Evolutionary conservation across 2,329 filamentous ascomycete genomes (phyloP).

Genomic region (Furcasterigmium sp.): DNA sequence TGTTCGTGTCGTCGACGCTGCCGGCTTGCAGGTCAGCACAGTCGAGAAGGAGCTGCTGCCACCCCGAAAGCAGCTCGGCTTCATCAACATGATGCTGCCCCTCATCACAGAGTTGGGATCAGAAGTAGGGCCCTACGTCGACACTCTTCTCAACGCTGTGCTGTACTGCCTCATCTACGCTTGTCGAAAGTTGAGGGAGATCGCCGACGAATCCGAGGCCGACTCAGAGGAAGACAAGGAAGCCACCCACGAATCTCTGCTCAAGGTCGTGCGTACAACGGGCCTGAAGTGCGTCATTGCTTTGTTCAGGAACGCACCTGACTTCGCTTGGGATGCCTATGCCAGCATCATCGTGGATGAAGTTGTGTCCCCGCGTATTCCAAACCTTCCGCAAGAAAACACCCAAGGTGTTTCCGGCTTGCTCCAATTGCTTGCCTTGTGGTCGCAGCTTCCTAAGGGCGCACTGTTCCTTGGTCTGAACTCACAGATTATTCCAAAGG

Average conservation of each 20-base stretch:
- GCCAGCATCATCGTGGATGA: constrained; percentile 66
- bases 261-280: constrained; percentile 61
- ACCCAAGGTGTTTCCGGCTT: constrained; percentile 84
- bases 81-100: constrained; percentile 85
- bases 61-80: constrained; percentile 78
- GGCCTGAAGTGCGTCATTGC: constrained; percentile 79
- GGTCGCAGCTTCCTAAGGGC: constrained; percentile 64
- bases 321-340: constrained; percentile 69
- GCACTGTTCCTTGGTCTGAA: constrained; percentile 62
- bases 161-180: constrained; percentile 76
- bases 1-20: constrained; percentile 51
- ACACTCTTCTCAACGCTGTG: constrained; percentile 67
- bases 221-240: constrained; percentile 36
- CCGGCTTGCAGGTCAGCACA: constrained; percentile 41
- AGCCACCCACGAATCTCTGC: constrained; percentile 48
- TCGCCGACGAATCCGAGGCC: constrained; percentile 24
- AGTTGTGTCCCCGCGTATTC: constrained; percentile 70
- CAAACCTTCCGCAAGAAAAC: constrained; percentile 77
- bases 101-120: constrained; percentile 80
- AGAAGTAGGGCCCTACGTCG: constrained; percentile 62
- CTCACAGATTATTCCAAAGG: constrained; percentile 59
- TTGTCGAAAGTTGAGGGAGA: constrained; percentile 51
- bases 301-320: constrained; percentile 68
- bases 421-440: constrained; percentile 74
- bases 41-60: constrained; percentile 57